Conservation (phyloP, 768 basidiomycete species). For the Auricularia sp. region DNA sequence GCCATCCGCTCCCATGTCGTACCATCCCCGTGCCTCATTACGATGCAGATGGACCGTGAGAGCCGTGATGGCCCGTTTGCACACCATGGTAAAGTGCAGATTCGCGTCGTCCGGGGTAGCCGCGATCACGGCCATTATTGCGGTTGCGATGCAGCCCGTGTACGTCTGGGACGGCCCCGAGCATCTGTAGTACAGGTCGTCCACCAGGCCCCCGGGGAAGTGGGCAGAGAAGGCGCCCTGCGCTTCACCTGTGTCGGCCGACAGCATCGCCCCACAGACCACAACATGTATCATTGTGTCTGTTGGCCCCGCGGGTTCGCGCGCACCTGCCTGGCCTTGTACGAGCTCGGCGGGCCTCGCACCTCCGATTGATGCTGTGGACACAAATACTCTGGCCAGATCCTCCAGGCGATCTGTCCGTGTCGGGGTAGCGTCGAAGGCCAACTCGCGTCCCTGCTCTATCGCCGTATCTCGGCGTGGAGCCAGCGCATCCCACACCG, state of each 20-base stretch:
- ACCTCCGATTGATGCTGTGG: neutral
- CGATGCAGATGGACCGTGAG: neutral
- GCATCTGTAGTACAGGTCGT: no score
- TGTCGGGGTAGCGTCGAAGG: neutral
- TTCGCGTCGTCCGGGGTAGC: neutral
- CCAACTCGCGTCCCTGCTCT: neutral
- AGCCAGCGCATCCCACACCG: neutral
- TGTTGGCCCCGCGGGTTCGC: no score
- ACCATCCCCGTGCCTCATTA: no score
- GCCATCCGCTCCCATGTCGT: no score
- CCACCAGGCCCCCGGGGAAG: no score
- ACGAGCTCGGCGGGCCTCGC: neutral
- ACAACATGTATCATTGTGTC: no score
- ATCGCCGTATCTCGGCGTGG: neutral
- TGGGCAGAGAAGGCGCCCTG: no score
- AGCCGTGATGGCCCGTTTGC: neutral
- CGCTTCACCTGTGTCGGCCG: no score
- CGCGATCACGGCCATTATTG: neutral
- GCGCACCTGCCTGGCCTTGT: neutral
- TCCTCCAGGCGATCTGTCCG: neutral
- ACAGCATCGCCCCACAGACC: neutral
- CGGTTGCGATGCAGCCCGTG: neutral
- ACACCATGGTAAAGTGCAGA: neutral
- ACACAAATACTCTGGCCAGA: neutral
- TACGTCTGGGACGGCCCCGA: no score